A percentile compares a stretch with the other conserved stretches of the same genome.
Conservation (phyloP, 164 flowering plant genomes). For the Stephania yunnanensis region DNA sequence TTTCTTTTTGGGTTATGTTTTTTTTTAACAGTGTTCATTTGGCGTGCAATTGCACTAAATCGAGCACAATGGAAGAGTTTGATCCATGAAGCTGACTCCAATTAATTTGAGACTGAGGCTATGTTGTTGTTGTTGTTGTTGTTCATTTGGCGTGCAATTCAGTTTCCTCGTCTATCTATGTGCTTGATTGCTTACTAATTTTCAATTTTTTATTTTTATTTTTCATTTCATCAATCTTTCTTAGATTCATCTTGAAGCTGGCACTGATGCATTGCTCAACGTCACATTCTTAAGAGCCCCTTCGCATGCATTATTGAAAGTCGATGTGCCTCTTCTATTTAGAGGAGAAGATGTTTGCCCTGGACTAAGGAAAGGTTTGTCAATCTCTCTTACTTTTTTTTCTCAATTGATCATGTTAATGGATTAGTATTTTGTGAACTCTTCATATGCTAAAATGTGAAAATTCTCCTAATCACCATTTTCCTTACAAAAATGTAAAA, state of each 20-base stretch:
- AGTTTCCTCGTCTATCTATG: neutral
- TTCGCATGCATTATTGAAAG: constrained; percentile 68
- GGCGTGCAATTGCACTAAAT: neutral
- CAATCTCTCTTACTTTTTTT: neutral
- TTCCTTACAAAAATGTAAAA: neutral
- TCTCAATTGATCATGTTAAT: neutral
- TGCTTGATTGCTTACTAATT: too few relatives aligned
- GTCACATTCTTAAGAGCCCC: constrained; percentile 97
- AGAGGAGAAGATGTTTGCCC: constrained; percentile 93
- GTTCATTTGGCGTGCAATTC: neutral
- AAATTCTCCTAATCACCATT: too few relatives aligned
- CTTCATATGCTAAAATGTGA: neutral
- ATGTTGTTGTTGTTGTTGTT: too few relatives aligned
- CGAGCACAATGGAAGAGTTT: too few relatives aligned
- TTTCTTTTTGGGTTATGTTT: too few relatives aligned
- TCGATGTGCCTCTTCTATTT: constrained; percentile 85
- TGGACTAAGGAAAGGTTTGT: constrained; percentile 79
- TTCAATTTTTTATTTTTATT: neutral
- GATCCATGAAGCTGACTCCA: too few relatives aligned
- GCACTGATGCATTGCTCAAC: constrained; percentile 68
- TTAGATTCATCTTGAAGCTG: constrained; percentile 76
- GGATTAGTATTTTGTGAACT: neutral
- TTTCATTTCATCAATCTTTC: neutral
- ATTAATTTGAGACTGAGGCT: too few relatives aligned
- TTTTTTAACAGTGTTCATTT: neutral